Evolutionary conservation across 129 eudicot genomes (phyloP).

Genomic region (Chrysanthemum makinoi): DNA sequence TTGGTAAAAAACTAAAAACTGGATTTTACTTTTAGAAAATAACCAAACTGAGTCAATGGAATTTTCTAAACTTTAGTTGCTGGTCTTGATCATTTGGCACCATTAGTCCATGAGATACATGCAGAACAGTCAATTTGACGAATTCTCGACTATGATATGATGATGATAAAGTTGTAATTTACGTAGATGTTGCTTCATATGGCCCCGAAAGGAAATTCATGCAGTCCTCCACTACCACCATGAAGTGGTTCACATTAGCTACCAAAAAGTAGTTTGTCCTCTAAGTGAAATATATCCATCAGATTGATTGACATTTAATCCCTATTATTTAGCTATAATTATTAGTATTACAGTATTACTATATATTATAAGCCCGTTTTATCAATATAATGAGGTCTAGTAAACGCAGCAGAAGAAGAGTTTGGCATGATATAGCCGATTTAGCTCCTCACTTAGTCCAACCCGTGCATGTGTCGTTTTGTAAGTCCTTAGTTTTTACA

Average conservation of each 20-base stretch:
- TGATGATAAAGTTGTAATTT: conserved; percentile 22
- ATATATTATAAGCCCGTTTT: background rate
- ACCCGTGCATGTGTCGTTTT: background rate
- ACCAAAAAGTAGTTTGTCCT: conserved; percentile 24
- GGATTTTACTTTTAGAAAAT: background rate
- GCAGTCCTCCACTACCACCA: conserved; percentile 37
- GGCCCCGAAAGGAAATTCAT: conserved; percentile 23
- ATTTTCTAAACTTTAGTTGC: background rate
- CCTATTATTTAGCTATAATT: too few species aligned
- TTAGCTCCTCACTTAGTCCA: background rate
- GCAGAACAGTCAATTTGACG: background rate
- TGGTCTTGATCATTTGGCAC: background rate
- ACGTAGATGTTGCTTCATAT: conserved; percentile 24
- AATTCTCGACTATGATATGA: background rate
- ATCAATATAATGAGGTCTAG: background rate
- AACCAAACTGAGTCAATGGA: too few species aligned
- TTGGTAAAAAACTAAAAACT: background rate
- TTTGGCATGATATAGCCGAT: background rate
- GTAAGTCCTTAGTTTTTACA: background rate
- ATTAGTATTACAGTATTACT: too few species aligned
- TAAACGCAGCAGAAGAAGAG: conserved; percentile 3
- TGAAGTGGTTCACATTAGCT: conserved; percentile 27
- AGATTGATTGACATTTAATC: background rate
- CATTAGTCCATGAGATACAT: background rate
- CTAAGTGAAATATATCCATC: background rate